These are phyloP conservation scores for Macrolepiota fuliginosa DNA, from an alignment of 768 basidiomycete genomes.

Conservation along the genomic window DNA sequence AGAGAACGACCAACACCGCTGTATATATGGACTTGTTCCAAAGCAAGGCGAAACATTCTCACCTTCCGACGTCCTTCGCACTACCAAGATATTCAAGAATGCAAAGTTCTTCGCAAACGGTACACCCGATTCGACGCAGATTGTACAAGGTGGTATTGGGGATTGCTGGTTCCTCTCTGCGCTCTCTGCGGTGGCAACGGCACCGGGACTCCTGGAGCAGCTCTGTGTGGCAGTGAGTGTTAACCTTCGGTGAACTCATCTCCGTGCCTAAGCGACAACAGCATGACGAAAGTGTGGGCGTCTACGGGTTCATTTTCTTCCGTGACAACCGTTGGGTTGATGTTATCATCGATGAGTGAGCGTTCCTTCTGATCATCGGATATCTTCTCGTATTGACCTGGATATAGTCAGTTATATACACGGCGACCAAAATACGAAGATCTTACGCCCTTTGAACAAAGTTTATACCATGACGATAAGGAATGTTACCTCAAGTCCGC, in stretches of 20 bases:
- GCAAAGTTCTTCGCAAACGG: conserved; percentile 48
- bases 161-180: conserved; percentile 58
- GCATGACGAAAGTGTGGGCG: conserved; percentile 44
- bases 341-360: conserved; percentile 58
- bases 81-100: conserved; percentile 50
- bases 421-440: conserved; percentile 51
- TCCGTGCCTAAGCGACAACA: conserved; percentile 13
- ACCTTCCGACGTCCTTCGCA: conserved; percentile 30
- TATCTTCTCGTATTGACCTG: background rate
- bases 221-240: conserved; percentile 41
- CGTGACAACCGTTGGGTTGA: conserved; percentile 42
- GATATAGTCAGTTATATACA: conserved; percentile 43
- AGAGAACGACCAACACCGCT: conserved; percentile 48
- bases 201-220: conserved; percentile 41
- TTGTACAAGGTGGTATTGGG: conserved; percentile 46
- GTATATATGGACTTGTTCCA: conserved; percentile 31
- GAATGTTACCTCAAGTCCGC: conserved; percentile 43
- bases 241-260: background rate
- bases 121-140: conserved; percentile 36
- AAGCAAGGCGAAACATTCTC: conserved; percentile 17
- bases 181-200: conserved; percentile 41
- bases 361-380: background rate
- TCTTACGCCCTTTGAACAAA: conserved; percentile 35
- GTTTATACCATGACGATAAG: conserved; percentile 50
- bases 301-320: conserved; percentile 54